Percentiles rank a stretch among this genome's conserved stretches.
phyloP scores from a whole-genome alignment of 2,329 filamentous ascomycete genomes.

The Pseudogymnoascus sp. region DNA sequence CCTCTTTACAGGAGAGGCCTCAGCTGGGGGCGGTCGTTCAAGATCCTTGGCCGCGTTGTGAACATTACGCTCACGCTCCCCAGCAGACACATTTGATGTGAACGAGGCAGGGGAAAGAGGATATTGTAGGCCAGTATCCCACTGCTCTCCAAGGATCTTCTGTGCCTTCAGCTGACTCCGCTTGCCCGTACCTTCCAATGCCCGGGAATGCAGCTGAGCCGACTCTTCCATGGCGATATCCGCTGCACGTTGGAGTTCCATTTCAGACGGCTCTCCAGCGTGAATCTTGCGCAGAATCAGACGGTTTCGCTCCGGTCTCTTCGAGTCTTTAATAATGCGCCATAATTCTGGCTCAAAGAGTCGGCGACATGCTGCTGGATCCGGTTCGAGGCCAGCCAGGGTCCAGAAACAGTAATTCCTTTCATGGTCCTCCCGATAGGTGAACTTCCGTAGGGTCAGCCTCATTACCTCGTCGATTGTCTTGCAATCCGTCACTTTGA shows the following conservation, averaged over 20 bases:
- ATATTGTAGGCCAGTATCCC: slow-evolving; percentile 71
- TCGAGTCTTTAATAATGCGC: slow-evolving; percentile 81
- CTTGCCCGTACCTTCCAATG: slow-evolving; percentile 51
- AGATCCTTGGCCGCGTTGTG: slow-evolving; percentile 50
- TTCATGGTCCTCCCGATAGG: slow-evolving; percentile 80
- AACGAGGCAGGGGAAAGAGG: slow-evolving; percentile 76
- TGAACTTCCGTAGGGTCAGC: slow-evolving; percentile 79
- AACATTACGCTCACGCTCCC: slow-evolving; percentile 59
- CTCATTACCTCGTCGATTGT: slow-evolving; percentile 90
- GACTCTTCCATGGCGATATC: slow-evolving; percentile 84
- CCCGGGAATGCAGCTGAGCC: slow-evolving; percentile 60
- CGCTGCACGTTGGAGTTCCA: slow-evolving; percentile 80
- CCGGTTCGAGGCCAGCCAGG: slow-evolving; percentile 73
- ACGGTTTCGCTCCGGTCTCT: slow-evolving; percentile 77
- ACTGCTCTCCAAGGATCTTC: slow-evolving; percentile 79
- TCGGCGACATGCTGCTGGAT: slow-evolving; percentile 70
- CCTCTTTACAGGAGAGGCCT: slow-evolving; percentile 30
- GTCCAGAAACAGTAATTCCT: slow-evolving; percentile 97
- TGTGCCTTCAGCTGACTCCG: slow-evolving; percentile 81
- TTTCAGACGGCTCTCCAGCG: slow-evolving; percentile 76
- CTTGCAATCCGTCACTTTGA: slow-evolving; percentile 86
- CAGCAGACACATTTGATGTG: slow-evolving; percentile 33
- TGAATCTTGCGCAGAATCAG: slow-evolving; percentile 91
- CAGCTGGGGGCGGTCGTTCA: slow-evolving; percentile 43
- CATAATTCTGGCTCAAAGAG: slow-evolving; percentile 82